Evolutionary conservation across 139 green algal species (phyloP).

Genomic region (Desmodesmus armatus): DNA sequence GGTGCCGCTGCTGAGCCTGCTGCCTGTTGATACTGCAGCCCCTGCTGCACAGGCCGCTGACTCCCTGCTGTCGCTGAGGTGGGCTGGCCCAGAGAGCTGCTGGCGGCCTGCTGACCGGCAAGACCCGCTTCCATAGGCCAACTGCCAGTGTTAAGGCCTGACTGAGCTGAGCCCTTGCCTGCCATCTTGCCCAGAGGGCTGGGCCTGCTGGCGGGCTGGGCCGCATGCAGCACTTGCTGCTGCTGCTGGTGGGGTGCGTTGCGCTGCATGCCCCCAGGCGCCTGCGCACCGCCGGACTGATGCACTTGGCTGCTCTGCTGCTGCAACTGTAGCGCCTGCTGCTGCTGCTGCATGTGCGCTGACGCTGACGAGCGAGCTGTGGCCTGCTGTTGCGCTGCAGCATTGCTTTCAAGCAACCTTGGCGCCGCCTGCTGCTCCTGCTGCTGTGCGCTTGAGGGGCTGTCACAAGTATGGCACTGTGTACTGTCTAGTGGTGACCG

Average conservation of each 20-base stretch:
- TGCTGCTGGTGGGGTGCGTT: background rate
- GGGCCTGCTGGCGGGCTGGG: background rate
- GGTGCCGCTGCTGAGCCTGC: too few relatives aligned
- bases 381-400: slow-evolving; percentile 4
- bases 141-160: too few relatives aligned
- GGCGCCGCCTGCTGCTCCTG: too few relatives aligned
- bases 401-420: background rate
- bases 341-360: background rate
- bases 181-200: background rate
- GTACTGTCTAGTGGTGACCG: too few relatives aligned
- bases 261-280: background rate
- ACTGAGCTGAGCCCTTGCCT: background rate
- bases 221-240: background rate
- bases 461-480: too few relatives aligned
- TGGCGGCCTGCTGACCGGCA: too few relatives aligned
- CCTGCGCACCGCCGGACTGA: background rate
- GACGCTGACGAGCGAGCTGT: background rate
- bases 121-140: too few relatives aligned
- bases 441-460: too few relatives aligned
- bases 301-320: background rate
- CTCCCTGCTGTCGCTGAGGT: too few relatives aligned
- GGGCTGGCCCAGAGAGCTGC: too few relatives aligned
- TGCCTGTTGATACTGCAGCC: background rate
- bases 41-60: too few relatives aligned
- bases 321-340: background rate